Evolutionary conservation across 2,329 filamentous ascomycete species (phyloP), one percentile per base, ranked within the genome.

Genomic region (Pyrenochaeta sp.): DNA sequence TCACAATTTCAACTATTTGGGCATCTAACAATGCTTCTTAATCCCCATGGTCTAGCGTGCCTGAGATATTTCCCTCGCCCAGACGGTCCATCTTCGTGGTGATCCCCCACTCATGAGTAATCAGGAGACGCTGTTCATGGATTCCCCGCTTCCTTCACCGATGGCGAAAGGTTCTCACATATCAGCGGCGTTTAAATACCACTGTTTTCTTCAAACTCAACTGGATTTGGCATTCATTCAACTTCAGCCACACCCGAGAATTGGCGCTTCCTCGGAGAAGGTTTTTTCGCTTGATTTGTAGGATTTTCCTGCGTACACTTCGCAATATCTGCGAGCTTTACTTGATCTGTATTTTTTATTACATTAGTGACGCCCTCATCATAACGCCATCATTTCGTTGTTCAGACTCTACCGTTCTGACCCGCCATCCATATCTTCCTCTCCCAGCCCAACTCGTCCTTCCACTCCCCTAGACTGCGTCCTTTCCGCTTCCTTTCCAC

Each of bases 361-460:
- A 20, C 2, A 17, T 21, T 37, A n/a, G n/a, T n/a, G n/a, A n/a
- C n/a, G n/a, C 20, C 7, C 9, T 9, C 4, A 20, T 9, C 2
- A 4, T 10, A 5, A 20, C 2, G 2, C 17, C 4, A 7, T 37
- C 35, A 10, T 7, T 21, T 21, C 36, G 9, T 43, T 20, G 17
- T 14, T 12, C 6, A 11, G 10, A 27, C 7, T 41, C 5, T 5
- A 23, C 23, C 23, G 12, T 43, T 21, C 14, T n/a, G 6, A 33
- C 9, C 18, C 6, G 18, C 44, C 11, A 23, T 47, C 49, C 49
- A 48, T 17, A 52, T 40, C 15, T 14, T 39, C 15, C 49, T 18
- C 5, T 47, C 39, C 49, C 49, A 47, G 12, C 29, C 30, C 30
- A 20, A 17, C 39, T 30, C 37, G 32, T 52, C 49, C 11, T 4